Evolutionary conservation across 2,329 filamentous ascomycete genomes (phyloP).

Genomic region (Uncinocarpus reesii): DNA sequence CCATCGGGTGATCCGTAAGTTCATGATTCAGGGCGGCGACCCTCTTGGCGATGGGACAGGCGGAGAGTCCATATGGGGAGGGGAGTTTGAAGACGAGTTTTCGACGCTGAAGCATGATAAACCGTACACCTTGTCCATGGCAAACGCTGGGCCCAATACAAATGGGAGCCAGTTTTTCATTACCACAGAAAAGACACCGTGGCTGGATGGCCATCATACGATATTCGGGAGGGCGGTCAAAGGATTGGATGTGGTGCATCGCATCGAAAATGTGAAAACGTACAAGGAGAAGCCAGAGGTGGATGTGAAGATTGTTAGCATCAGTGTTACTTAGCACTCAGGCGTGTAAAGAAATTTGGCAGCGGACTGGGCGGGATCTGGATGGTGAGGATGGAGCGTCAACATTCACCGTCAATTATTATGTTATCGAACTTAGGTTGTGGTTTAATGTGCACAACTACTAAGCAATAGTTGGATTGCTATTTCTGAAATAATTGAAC

Average conservation of each 20-base stretch:
- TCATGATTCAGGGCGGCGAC: conserved; percentile 89
- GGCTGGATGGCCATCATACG: conserved; percentile 93
- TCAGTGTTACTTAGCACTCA: conserved; percentile 34
- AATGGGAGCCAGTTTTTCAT: conserved; percentile 98
- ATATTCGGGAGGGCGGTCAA: conserved; percentile 86
- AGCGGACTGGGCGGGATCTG: too few species aligned
- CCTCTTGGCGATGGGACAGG: conserved; percentile 81
- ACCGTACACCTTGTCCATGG: conserved; percentile 94
- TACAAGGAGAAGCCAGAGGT: conserved; percentile 90
- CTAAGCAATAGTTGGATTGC: too few species aligned
- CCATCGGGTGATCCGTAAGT: conserved; percentile 92
- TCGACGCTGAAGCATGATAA: conserved; percentile 86
- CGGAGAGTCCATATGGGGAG: conserved; percentile 87
- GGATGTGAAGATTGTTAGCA: conserved; percentile 94
- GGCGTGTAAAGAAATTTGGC: neutral
- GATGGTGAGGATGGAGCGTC: too few species aligned
- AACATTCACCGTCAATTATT: too few species aligned
- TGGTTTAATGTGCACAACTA: too few species aligned
- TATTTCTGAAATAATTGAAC: too few species aligned
- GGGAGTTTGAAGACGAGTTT: conserved; percentile 87
- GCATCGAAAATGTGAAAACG: conserved; percentile 83
- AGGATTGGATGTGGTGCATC: conserved; percentile 87
- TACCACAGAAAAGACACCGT: conserved; percentile 92
- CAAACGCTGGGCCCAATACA: conserved; percentile 88
- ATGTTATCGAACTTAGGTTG: too few species aligned